Evolutionary conservation across 192 early-diverging fungal genomes (phyloP).

Genomic region (Podila clonocystis): DNA sequence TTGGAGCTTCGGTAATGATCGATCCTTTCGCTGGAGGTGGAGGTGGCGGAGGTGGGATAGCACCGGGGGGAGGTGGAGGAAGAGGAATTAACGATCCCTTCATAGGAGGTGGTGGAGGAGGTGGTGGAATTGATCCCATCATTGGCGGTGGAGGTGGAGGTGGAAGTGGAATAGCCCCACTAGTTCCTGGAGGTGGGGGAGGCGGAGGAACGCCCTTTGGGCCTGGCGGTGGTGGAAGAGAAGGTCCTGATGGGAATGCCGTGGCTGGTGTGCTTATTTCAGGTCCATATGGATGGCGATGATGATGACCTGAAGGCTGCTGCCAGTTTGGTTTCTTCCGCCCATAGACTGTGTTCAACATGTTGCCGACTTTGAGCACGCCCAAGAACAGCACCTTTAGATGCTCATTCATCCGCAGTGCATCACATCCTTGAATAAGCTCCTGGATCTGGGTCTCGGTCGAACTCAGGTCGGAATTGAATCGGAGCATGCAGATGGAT

Average conservation of each 20-base stretch:
- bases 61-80: background rate
- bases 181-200: conserved; percentile 5
- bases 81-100: background rate
- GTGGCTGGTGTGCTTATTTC: background rate
- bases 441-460: conserved; percentile 27
- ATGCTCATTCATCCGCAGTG: conserved; percentile 31
- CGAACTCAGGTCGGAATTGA: conserved; percentile 23
- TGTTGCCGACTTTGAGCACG: conserved; percentile 43
- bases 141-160: background rate
- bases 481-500: conserved; percentile 40
- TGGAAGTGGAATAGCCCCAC: background rate
- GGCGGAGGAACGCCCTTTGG: background rate
- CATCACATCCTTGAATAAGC: conserved; percentile 37
- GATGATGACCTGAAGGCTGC: conserved; percentile 10
- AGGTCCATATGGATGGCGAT: background rate
- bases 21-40: background rate
- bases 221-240: background rate
- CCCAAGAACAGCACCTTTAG: conserved; percentile 39
- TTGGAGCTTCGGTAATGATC: background rate
- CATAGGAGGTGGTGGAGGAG: background rate
- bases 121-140: background rate
- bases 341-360: conserved; percentile 45
- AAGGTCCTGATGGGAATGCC: background rate
- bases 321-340: conserved; percentile 40
- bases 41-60: background rate